These are phyloP conservation scores for Amanita molliuscula DNA, from an alignment of 768 basidiomycete genomes.

Conservation along the genomic window DNA sequence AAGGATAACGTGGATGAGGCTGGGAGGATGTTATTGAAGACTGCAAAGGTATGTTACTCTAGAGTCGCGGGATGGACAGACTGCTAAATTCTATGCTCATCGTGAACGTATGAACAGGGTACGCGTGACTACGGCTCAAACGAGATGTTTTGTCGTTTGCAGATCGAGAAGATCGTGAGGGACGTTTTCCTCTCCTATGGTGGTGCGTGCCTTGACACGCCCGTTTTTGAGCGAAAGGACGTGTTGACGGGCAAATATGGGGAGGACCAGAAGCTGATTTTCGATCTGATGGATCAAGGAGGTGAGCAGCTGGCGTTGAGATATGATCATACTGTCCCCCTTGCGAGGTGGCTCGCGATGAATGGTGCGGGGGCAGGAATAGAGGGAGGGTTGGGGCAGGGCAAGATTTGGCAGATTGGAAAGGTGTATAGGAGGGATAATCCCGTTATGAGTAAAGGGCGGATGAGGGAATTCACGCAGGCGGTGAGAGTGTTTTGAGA, in stretches of 20 bases:
- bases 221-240: conserved; percentile 97
- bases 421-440: conserved; percentile 97
- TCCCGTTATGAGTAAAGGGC: conserved; percentile 94
- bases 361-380: conserved; percentile 32
- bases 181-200: conserved; percentile 85
- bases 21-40: conserved; percentile 76
- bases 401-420: conserved; percentile 96
- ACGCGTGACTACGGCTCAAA: conserved; percentile 90
- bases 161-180: conserved; percentile 83
- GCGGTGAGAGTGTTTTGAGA: conserved; percentile 44
- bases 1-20: conserved; percentile 38
- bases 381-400: conserved; percentile 36
- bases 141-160: conserved; percentile 87
- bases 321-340: conserved; percentile 96
- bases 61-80: not conserved
- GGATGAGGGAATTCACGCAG: conserved; percentile 98
- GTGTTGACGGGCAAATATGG: conserved; percentile 95
- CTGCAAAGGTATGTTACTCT: conserved; percentile 63
- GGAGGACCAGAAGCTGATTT: conserved; percentile 95
- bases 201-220: conserved; percentile 89
- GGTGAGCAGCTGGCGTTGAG: conserved; percentile 91
- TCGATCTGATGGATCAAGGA: conserved; percentile 95
- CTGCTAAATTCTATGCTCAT: not conserved
- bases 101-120: conserved; percentile 38
- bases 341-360: conserved; percentile 95